Percentiles rank a stretch among this genome's conserved stretches.
These are phyloP conservation scores for Spathaspora sp. DNA, from an alignment of 1,139 yeast species.

Conservation along the genomic window DNA sequence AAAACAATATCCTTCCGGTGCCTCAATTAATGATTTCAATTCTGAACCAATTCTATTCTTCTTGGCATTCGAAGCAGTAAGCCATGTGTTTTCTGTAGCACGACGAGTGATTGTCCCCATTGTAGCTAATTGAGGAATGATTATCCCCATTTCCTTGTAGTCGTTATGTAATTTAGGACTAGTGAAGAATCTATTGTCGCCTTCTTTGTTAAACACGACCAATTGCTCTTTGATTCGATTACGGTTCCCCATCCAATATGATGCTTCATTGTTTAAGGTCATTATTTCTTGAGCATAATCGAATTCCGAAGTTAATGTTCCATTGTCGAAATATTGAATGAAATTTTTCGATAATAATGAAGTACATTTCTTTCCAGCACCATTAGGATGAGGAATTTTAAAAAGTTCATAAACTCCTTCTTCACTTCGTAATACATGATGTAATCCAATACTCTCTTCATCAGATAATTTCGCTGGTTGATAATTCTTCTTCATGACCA, in stretches of 20 bases:
- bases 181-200: constrained; percentile 24
- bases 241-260: constrained; percentile 93
- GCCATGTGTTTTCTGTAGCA: constrained; percentile 97
- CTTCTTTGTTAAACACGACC: constrained; percentile 59
- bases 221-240: constrained; percentile 82
- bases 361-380: constrained; percentile 72
- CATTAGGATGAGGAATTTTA: constrained; percentile 91
- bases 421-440: constrained; percentile 24
- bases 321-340: constrained; percentile 69
- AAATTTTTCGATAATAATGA: constrained; percentile 80
- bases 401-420: constrained; percentile 39
- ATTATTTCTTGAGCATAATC: constrained; percentile 77
- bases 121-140: constrained; percentile 77
- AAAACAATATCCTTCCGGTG: constrained; percentile 87
- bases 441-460: constrained; percentile 17
- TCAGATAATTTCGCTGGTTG: constrained; percentile 35
- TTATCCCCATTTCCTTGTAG: constrained; percentile 57
- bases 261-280: constrained; percentile 70
- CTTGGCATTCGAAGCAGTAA: constrained; percentile 95
- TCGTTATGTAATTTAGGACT: constrained; percentile 5
- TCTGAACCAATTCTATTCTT: constrained; percentile 87
- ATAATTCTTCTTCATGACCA: constrained; percentile 55
- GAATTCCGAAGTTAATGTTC: constrained; percentile 67
- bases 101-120: constrained; percentile 98
- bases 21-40: constrained; percentile 78